These are phyloP conservation scores for Cordyceps farinosa DNA, from an alignment of 2,329 filamentous ascomycete genomes.

Conservation along the genomic window DNA sequence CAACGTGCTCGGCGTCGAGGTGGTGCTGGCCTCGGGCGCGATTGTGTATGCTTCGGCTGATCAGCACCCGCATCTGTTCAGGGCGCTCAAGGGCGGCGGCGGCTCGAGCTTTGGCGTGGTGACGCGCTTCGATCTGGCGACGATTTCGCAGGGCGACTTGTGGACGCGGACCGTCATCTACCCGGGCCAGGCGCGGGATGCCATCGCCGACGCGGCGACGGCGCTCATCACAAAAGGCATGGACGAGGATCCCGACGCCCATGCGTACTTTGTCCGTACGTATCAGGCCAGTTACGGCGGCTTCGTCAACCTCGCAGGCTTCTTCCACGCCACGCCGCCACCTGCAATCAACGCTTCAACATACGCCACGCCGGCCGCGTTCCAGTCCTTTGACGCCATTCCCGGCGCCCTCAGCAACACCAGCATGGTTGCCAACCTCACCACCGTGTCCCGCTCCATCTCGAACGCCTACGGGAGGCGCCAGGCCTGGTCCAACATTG, in stretches of 20 bases:
- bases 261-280: conserved; percentile 24
- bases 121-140: conserved; percentile 30
- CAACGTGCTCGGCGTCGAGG: conserved; percentile 41
- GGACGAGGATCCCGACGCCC: conserved; percentile 21
- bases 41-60: conserved; percentile 39
- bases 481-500: conserved; percentile 30
- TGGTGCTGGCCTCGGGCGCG: conserved; percentile 45
- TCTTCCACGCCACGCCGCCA: conserved; percentile 21
- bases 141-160: conserved; percentile 28
- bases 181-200: conserved; percentile 17
- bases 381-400: conserved; percentile 24
- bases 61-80: conserved; percentile 40
- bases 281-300: conserved; percentile 15
- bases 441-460: conserved; percentile 25
- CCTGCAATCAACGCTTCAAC: neutral
- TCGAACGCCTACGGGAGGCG: conserved; percentile 25
- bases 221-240: conserved; percentile 21
- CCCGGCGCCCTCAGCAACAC: conserved; percentile 23
- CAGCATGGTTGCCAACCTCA: conserved; percentile 25
- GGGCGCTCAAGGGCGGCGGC: conserved; percentile 40
- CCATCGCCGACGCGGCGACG: conserved; percentile 20
- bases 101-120: conserved; percentile 41
- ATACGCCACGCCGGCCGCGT: conserved; percentile 22
- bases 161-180: conserved; percentile 27
- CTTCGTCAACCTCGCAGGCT: conserved; percentile 18